Evolutionary conservation across 176 grass and related monocot species (phyloP).

Genomic region (Alopecurus myosuroides): DNA sequence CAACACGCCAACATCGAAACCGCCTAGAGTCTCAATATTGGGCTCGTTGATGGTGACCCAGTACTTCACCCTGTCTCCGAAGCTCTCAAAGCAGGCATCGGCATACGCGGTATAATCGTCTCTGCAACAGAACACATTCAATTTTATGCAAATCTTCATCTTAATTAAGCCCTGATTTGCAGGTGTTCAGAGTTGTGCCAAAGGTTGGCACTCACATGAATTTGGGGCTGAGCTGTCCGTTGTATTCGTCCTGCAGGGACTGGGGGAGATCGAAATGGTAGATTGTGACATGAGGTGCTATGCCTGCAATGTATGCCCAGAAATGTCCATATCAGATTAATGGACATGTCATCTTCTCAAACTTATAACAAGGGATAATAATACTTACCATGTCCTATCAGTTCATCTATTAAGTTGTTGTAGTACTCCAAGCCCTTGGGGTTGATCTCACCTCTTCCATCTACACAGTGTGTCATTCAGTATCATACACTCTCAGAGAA

Average conservation of each 20-base stretch:
- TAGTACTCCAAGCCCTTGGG: constrained; percentile 39
- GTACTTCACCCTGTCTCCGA: constrained; percentile 66
- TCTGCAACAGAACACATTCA: constrained; percentile 15
- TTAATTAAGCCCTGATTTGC: neutral
- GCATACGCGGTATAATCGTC: constrained; percentile 69
- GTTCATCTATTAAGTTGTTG: constrained; percentile 74
- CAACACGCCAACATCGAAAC: constrained; percentile 15
- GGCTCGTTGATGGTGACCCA: constrained; percentile 77
- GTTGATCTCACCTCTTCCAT: constrained; percentile 10
- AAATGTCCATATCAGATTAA: neutral
- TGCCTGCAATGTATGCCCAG: constrained; percentile 32
- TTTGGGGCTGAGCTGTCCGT: constrained; percentile 48
- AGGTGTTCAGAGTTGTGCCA: neutral
- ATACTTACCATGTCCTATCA: constrained; percentile 44
- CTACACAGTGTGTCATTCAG: neutral
- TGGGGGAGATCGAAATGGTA: constrained; percentile 78
- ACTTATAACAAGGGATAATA: neutral
- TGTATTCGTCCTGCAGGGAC: constrained; percentile 60
- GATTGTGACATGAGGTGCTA: constrained; percentile 67
- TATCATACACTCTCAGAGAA: neutral
- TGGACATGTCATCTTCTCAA: neutral
- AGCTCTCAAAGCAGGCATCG: constrained; percentile 62
- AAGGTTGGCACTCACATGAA: constrained; percentile 43
- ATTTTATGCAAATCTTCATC: neutral
- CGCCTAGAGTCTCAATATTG: constrained; percentile 55